Base-by-base conservation (phyloP, 352 stramenopile genomes). In the Pythium apleroticum region DNA sequence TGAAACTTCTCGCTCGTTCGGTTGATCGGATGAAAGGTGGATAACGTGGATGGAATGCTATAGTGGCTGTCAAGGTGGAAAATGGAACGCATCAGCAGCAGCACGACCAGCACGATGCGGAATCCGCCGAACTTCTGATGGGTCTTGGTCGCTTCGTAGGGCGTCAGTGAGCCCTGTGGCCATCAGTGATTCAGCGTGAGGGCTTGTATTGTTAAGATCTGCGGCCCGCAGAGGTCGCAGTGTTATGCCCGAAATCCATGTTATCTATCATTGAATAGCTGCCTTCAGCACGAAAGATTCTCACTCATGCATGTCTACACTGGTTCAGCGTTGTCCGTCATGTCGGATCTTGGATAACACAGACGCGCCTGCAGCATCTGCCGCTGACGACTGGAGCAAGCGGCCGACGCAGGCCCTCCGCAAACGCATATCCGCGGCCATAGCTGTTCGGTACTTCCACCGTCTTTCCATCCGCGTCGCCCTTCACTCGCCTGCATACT, bases 81-180 rank as follows among this genome's bases (percentile, higher is more conserved):
- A 71, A 52, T 43, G 53, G n/a, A 27, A 67, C 39, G 52, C 31
- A 52, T 30, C 28, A 15, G 3, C 11, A 71, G 11, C 59, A 71
- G 20, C 15, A 35, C 2, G 58, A 72, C 27, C 68, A 72, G 7
- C 61, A 56, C 8, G 77, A 88, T 46, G 70, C 78, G 28, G 77
- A 87, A 19, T 90, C 81, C 4, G 81, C 78, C 3, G 61, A 84
- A 49, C 66, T 90, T 24, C 48, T 90, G 30, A 87, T 90, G 39
- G 78, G 74, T 4, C 69, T 90, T 12, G 78, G 77, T 45, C 78
- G 76, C 12, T 61, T 61, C 48, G 55, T 61, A 2, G 37, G 37
- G 2, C 37, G 15, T 57, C 46, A 6, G 35, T 41, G 27, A 59
- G 27, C 20, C 52, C 24, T 43, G 59, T 24, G 48, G 19, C 20